Base-by-base conservation (phyloP, 148 eudicot genomes). In the Camellia lanceoleosa region DNA sequence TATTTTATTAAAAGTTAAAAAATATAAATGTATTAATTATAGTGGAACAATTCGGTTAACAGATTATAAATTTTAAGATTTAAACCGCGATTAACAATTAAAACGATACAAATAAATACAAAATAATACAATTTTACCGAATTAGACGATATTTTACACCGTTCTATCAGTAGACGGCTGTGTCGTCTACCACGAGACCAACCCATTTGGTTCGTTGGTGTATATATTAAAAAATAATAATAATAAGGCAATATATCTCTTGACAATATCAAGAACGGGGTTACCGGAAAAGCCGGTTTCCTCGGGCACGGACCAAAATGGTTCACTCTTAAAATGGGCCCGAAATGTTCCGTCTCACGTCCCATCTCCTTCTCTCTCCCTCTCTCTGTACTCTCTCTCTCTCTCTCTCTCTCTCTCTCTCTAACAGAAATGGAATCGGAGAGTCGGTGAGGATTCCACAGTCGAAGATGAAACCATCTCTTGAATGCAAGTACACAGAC, bases 361-460 rank as follows among this genome's bases (percentile, higher is more conserved):
- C 80, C 80, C 71, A 30, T 77, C 80, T 66, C 30, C 72, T 55
- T 73, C 75, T 20, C 68, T 30, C 85, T 23, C 60, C 30, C 56
- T 66, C 11, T 60, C 54, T 60, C 65, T 30, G 82, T 23, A 30
- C 60, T 47, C 56, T 66, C n/a, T 60, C 67, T 60, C 65, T 47
- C 74, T 43, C n/a, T 60, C 67, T 60, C 65, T 47, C 74, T 43
- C 61, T 44, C 55, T 70, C 75, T n/a, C 5, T 47, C 66, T 23
- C 23, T 5, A 18, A 30, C 38, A 30, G 38, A 30, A 30, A 30
- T 47, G 13, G 19, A 43, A 19, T 10, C 42, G 49, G 20, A 76
- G 38, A 44, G 56, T 18, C 79, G 63, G 43, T 44, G 61, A 73
- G 52, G 42, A 10, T 68, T 68, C 19, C 20, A 16, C 23, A 30